Base-by-base conservation (phyloP, 208 protist species). In the Trypanosoma melophagium region DNA sequence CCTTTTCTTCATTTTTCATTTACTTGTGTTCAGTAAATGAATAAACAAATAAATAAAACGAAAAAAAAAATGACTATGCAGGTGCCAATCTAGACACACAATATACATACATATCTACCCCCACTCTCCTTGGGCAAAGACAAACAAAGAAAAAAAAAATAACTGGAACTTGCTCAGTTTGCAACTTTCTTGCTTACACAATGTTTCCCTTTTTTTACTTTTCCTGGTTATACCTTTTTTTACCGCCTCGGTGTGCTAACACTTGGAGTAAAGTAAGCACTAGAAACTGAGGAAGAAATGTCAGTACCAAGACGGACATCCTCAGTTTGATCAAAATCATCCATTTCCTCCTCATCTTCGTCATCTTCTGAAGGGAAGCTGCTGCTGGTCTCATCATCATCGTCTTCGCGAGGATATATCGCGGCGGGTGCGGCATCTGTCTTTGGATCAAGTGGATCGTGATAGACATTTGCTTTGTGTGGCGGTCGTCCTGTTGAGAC, bases 301-400 rank as follows among this genome's bases (percentile, higher is more conserved):
- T 49, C 24, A 1, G 52, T 68, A 9, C 40, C 61, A 17, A 66
- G 24, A 57, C 47, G 13, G 51, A 71, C 57, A 35, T 59, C 66
- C 38, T 71, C 67, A 52, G 78, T 69, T 35, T 83, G 75, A 60
- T 83, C 71, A 45, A 81, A 24, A 61, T 89, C 83, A 25, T 74
- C 80, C 42, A 73, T 78, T n/a, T 80, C 76, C 35, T 49, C 40
- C 7, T 52, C 47, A 50, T 60, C 42, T 13, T 79, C 49, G 9
- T 69, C 59, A 60, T 63, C 35, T 49, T 50, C 22, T n/a, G 22
- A 17, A 54, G 58, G 35, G 14, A 60, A 2, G 31, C 57, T 54
- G 60, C 64, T 41, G 54, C 31, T 40, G 22, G 45, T 8, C 19
- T 13, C 40, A 47, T 35, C 52, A 38, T 17, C 22, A 19, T 1